Evolutionary conservation across 2,329 filamentous ascomycete species (phyloP).

Genomic region (Tolypocladium amazonense): DNA sequence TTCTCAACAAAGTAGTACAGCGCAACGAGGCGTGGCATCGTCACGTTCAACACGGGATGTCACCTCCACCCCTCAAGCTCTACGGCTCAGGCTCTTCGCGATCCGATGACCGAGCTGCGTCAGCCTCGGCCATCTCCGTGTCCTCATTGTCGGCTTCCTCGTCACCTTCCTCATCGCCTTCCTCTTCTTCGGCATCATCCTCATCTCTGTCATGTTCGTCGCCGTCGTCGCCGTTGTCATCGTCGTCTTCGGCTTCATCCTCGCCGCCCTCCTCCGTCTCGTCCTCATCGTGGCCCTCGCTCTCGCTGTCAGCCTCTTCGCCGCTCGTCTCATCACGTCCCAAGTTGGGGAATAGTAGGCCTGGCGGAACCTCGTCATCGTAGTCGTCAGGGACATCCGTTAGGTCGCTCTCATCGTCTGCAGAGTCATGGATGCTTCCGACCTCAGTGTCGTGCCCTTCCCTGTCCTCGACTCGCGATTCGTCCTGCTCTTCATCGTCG

Average conservation of each 20-base stretch:
- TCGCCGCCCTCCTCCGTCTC: constrained; percentile 15
- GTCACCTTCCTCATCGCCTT: constrained; percentile 4
- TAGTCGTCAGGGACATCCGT: constrained; percentile 52
- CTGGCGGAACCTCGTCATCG: constrained; percentile 44
- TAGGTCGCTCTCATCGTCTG: constrained; percentile 59
- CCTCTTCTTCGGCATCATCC: constrained; percentile 6
- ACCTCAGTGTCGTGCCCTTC: constrained; percentile 17
- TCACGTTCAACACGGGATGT: neutral
- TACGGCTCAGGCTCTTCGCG: constrained; percentile 4
- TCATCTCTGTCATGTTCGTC: constrained; percentile 4
- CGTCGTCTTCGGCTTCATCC: constrained; percentile 4
- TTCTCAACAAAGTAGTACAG: neutral
- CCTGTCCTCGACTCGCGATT: constrained; percentile 15
- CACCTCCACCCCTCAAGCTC: constrained; percentile 1
- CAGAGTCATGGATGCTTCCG: constrained; percentile 53
- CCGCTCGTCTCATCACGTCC: constrained; percentile 14
- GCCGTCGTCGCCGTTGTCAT: constrained; percentile 3
- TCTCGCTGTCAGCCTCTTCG: constrained; percentile 23
- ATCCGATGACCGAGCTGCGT: neutral
- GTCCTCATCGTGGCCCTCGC: constrained; percentile 23
- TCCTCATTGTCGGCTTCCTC: constrained; percentile 3
- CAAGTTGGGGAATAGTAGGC: constrained; percentile 42
- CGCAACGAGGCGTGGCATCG: neutral
- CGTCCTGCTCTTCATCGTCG: constrained; percentile 18
- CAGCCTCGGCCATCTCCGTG: constrained; percentile 1